A percentile compares a stretch with the other conserved stretches of the same genome.
These are phyloP conservation scores for Papilionanthe hybrid DNA, from an alignment of 116 monocot species.

Conservation along the genomic window DNA sequence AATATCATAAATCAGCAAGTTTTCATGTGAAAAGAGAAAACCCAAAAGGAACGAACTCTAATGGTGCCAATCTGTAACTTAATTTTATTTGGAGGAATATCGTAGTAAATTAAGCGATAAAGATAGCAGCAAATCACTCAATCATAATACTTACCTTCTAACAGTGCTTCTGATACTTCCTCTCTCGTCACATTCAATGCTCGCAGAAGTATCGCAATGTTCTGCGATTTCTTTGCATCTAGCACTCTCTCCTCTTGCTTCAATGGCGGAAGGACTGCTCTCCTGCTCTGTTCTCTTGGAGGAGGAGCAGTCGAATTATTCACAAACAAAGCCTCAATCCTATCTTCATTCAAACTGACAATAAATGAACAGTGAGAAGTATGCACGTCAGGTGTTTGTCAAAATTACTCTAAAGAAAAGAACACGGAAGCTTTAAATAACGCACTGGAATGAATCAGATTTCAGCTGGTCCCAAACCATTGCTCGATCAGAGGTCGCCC, in stretches of 20 bases:
- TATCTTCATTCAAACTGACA: constrained; percentile 83
- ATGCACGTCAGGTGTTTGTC: background rate
- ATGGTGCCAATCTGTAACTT: background rate
- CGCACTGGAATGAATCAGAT: constrained; percentile 86
- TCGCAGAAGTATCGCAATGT: constrained; percentile 80
- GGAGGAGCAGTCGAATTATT: constrained; percentile 37
- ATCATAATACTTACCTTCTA: constrained; percentile 51
- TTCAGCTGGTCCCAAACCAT: constrained; percentile 97
- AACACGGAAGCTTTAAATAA: background rate
- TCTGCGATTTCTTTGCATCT: constrained; percentile 94
- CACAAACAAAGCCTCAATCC: constrained; percentile 72
- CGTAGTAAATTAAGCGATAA: background rate
- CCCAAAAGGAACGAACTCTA: background rate
- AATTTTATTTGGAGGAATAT: background rate
- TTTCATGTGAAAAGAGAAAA: background rate
- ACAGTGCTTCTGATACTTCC: constrained; percentile 82
- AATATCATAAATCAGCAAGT: background rate
- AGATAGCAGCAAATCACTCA: background rate
- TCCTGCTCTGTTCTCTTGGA: constrained; percentile 28
- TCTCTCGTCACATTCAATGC: constrained; percentile 90
- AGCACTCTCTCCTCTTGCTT: constrained; percentile 72
- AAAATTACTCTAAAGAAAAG: background rate
- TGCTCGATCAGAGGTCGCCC: constrained; percentile 68
- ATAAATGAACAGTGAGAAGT: background rate
- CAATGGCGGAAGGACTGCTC: constrained; percentile 20